Conservation (phyloP, 148 eudicot species). For the Agrostemma githago region DNA sequence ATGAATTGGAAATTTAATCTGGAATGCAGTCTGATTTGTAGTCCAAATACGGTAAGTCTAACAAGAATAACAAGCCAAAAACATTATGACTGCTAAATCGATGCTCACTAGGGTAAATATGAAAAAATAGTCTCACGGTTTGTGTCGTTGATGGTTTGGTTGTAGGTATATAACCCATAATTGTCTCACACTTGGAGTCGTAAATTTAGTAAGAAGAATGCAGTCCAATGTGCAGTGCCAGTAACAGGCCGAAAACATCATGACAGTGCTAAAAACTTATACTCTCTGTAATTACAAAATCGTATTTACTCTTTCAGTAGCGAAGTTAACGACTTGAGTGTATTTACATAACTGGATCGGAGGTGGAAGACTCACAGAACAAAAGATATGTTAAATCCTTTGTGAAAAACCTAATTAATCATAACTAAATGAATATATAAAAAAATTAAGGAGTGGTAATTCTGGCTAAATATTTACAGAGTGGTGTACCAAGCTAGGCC, state of each 20-base stretch:
- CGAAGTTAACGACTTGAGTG: too few relatives aligned
- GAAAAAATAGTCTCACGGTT: too few relatives aligned
- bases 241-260: not conserved
- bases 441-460: slow-evolving; percentile 6
- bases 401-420: not conserved
- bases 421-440: not conserved
- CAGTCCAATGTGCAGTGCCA: not conserved
- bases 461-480: slow-evolving; percentile 3
- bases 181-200: not conserved
- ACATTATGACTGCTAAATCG: too few relatives aligned
- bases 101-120: too few relatives aligned
- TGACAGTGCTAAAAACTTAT: not conserved
- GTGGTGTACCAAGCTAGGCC: slow-evolving; percentile 2
- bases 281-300: too few relatives aligned
- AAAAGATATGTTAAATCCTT: too few relatives aligned
- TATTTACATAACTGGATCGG: too few relatives aligned
- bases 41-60: too few relatives aligned
- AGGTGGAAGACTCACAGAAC: not conserved
- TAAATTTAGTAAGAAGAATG: not conserved
- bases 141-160: too few relatives aligned
- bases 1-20: not conserved
- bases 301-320: too few relatives aligned
- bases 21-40: too few relatives aligned
- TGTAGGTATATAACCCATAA: not conserved
- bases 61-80: too few relatives aligned